Conservation (phyloP, 2,329 filamentous ascomycete species). For the Beauveria rudraprayagi region DNA sequence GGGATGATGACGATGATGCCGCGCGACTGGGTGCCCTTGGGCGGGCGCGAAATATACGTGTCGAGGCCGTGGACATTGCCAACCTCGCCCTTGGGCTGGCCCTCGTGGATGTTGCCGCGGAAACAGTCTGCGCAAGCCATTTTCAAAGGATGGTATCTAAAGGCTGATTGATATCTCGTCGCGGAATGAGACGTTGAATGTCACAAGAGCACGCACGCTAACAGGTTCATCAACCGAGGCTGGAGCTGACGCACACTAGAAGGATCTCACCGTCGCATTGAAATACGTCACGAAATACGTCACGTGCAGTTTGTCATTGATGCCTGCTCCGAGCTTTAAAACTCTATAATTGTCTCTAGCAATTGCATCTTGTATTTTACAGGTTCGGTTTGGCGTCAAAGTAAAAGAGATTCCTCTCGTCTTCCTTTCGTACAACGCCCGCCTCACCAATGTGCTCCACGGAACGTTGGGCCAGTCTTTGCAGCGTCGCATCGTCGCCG, state of each 20-base stretch:
- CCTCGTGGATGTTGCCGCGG: conserved; percentile 36
- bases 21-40: conserved; percentile 23
- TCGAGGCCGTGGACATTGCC: conserved; percentile 39
- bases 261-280: neutral
- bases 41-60: conserved; percentile 37
- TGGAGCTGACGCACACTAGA: neutral
- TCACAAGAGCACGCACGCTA: neutral
- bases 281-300: neutral
- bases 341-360: neutral
- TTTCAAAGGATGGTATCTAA: neutral
- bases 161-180: neutral
- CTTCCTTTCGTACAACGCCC: conserved; percentile 8
- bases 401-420: conserved; percentile 15
- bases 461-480: conserved; percentile 12
- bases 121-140: conserved; percentile 38
- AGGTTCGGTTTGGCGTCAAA: conserved; percentile 13
- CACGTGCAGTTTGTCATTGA: neutral
- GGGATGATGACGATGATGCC: conserved; percentile 46
- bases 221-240: neutral
- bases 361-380: neutral
- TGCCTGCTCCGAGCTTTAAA: neutral
- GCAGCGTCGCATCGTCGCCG: conserved; percentile 16
- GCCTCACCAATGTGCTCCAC: conserved; percentile 18
- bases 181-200: neutral
- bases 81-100: conserved; percentile 35